Conservation (phyloP, 768 basidiomycete species). For the Leccinum arenicola region DNA sequence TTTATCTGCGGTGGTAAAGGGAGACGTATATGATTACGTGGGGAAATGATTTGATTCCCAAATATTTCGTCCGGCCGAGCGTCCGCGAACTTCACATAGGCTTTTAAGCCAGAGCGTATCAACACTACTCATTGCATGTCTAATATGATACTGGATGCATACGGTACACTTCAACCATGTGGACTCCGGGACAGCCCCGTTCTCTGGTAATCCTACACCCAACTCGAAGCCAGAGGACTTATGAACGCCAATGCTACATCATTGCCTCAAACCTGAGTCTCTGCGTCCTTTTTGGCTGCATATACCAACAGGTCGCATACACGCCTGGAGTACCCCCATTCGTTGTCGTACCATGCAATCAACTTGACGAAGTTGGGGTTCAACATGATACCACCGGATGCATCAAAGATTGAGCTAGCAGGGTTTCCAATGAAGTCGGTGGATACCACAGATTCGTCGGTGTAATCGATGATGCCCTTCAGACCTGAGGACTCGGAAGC, state of each 20-base stretch:
- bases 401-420: slow-evolving; percentile 91
- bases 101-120: not conserved
- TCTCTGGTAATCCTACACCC: slow-evolving; percentile 17
- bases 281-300: slow-evolving; percentile 71
- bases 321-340: slow-evolving; percentile 92
- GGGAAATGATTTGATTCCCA: too few species aligned
- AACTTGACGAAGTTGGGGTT: slow-evolving; percentile 95
- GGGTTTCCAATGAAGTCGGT: slow-evolving; percentile 85
- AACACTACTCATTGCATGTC: not conserved
- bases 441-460: slow-evolving; percentile 90
- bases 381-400: slow-evolving; percentile 87
- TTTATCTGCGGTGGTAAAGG: too few species aligned
- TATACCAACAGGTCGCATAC: slow-evolving; percentile 86
- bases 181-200: not conserved
- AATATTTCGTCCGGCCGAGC: too few species aligned
- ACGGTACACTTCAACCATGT: slow-evolving; percentile 14
- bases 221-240: not conserved
- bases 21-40: too few species aligned
- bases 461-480: slow-evolving; percentile 84
- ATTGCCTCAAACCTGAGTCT: slow-evolving; percentile 18
- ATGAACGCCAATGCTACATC: not conserved
- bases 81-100: too few species aligned
- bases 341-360: slow-evolving; percentile 94
- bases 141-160: slow-evolving; percentile 7
- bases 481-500: slow-evolving; percentile 63